phyloP scores from a whole-genome alignment of 73 alveolate genomes.

The Tetrahymena elliotti region DNA sequence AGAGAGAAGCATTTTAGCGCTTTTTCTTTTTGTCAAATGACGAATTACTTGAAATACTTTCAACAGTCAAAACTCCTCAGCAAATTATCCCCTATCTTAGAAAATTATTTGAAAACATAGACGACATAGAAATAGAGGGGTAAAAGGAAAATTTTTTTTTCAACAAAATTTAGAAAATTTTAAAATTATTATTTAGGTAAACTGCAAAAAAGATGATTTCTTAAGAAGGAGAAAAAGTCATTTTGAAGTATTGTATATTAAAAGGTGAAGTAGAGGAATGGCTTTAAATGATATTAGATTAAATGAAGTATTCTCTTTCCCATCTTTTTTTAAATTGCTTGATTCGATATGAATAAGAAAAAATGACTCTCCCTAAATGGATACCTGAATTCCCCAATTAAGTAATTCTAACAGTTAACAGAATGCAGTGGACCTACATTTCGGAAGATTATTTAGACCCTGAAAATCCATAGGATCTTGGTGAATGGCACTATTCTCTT shows the following conservation, averaged over 20 bases:
- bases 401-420: conserved; percentile 59
- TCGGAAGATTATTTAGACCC: conserved; percentile 65
- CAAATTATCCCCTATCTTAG: conserved; percentile 76
- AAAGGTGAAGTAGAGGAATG: conserved; percentile 94
- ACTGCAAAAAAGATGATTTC: conserved; percentile 74
- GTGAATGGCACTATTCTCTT: conserved; percentile 69
- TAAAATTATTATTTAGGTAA: neutral
- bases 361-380: conserved; percentile 73
- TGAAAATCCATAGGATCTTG: conserved; percentile 65
- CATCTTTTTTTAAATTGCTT: conserved; percentile 62
- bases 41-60: conserved; percentile 85
- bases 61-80: conserved; percentile 75
- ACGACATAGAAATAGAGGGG: conserved; percentile 71
- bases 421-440: conserved; percentile 64
- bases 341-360: conserved; percentile 58
- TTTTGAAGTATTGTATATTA: conserved; percentile 59
- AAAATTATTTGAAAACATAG: conserved; percentile 85
- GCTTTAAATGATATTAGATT: conserved; percentile 73
- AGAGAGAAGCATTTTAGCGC: conserved; percentile 86
- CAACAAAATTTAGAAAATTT: no score
- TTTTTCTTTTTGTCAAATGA: conserved; percentile 95
- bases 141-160: neutral
- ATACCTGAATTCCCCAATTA: conserved; percentile 74
- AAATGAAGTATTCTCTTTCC: conserved; percentile 73
- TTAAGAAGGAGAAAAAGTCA: conserved; percentile 81